phyloP scores from a whole-genome alignment of 2,329 filamentous ascomycete species.

The Diaporthe australafricana region DNA sequence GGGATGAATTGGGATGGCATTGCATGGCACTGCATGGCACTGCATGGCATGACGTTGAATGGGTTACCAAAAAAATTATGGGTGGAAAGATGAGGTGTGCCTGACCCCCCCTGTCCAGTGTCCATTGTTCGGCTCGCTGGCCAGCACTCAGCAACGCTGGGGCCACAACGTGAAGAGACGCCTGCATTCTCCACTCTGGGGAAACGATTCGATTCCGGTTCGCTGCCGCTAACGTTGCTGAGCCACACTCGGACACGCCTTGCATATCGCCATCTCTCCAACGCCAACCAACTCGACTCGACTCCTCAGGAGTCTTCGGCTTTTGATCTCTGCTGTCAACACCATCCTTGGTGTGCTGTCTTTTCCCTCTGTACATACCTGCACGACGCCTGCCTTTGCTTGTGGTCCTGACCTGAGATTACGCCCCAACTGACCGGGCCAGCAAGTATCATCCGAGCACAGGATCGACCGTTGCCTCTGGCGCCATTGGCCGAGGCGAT shows the following conservation, averaged over 20 bases:
- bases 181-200: neutral
- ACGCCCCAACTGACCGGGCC: constrained; percentile 12
- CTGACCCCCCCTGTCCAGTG: neutral
- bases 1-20: constrained; percentile 7
- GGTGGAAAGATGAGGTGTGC: constrained; percentile 10
- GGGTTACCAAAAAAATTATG: neutral
- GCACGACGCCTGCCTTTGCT: neutral
- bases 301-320: neutral
- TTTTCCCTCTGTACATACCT: constrained; percentile 1
- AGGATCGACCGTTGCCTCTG: constrained; percentile 13
- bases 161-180: neutral
- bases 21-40: neutral
- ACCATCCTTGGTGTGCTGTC: constrained; percentile 12
- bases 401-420: constrained; percentile 20
- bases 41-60: constrained; percentile 7
- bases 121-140: constrained; percentile 6
- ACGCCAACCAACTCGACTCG: neutral
- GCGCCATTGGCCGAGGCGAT: constrained; percentile 27
- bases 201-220: constrained; percentile 18
- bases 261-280: constrained; percentile 25
- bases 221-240: constrained; percentile 25
- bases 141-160: too few species aligned
- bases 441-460: constrained; percentile 16
- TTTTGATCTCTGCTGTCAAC: constrained; percentile 3
- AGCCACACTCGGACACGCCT: constrained; percentile 26